Conservation (phyloP, 805 yeast species). For the Kodamaea leandrae region DNA sequence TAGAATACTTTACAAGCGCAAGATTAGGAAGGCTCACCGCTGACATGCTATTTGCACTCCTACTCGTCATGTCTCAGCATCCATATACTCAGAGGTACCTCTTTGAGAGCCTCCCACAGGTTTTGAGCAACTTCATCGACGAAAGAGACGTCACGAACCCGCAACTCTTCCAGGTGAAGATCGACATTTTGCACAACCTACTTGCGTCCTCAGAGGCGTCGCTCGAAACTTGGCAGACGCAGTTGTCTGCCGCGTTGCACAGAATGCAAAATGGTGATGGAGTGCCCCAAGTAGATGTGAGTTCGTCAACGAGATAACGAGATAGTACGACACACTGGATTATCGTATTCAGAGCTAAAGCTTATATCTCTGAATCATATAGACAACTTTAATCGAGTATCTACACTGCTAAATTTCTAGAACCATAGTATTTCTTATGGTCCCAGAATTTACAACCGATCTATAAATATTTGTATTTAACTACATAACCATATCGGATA, state of each 20-base stretch:
- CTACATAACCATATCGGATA: no score
- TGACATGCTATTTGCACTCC: conserved; percentile 22
- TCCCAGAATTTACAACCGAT: no score
- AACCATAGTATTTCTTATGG: no score
- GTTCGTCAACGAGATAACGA: background rate
- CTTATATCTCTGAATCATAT: no score
- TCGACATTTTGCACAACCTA: conserved; percentile 9
- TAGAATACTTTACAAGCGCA: conserved; percentile 9
- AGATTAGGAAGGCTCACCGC: conserved; percentile 17
- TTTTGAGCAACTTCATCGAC: conserved; percentile 22
- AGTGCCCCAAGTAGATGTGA: conserved; percentile 1
- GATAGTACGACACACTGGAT: no score
- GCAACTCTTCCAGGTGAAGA: conserved; percentile 26
- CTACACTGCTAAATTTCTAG: no score
- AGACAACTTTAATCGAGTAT: no score
- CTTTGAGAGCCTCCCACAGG: conserved; percentile 23
- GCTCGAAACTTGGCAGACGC: conserved; percentile 1
- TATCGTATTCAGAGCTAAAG: no score
- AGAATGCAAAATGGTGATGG: conserved; percentile 7
- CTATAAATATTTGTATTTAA: no score
- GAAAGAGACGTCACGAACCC: conserved; percentile 14
- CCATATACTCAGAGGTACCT: conserved; percentile 20
- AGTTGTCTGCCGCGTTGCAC: background rate
- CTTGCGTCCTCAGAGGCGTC: conserved; percentile 2
- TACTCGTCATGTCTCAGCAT: conserved; percentile 20